Base-by-base conservation (phyloP, 257 asterid genomes). In the Lycium barbarum region DNA sequence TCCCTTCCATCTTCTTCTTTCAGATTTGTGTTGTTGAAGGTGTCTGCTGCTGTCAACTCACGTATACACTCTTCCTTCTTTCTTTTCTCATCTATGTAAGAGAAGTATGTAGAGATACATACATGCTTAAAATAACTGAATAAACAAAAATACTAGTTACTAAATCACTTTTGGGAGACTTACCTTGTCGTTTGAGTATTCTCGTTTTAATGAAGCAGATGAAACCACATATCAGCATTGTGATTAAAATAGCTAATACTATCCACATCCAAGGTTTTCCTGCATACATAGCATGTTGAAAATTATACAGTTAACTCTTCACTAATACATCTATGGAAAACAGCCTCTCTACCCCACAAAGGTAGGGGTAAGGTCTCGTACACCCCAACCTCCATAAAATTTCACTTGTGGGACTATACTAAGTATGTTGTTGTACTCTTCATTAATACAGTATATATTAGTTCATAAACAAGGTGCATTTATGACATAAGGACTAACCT, bases 1-100 rank as follows among this genome's bases (percentile, higher is more conserved):
- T 89, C 91, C 80, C 84, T 84, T 76, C 91, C 91, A 81, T 85
- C 84, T 5, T 65, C 73, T 49, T 81, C 89, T 40, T 61, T 59
- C 83, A 84, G 83, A 74, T 88, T 63, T 0, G n/a, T 57, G 79
- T 76, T 2, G 13, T 79, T 72, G 49, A 83, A 88, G 84, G 82
- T 85, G 10, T 83, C 88, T 35, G 88, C 35, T 7, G 81, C 62
- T 53, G 88, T 88, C 40, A 85, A 43, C 49, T 70, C 70, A 13
- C 33, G 84, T 71, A 85, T 45, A 70, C 67, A 85, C 57, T 85
- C 88, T 57, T 88, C 83, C 61, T 80, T 87, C 80, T 80, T 54
- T 85, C 83, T 22, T 80, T 84, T 83, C 89, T 81, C 85, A 92
- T 88, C 76, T 73, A 65, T 73, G 59, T 10, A 45, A 73, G 11